Evolutionary conservation across 106 monocot species (phyloP).

Genomic region (Phalaenopsis aphrodite): DNA sequence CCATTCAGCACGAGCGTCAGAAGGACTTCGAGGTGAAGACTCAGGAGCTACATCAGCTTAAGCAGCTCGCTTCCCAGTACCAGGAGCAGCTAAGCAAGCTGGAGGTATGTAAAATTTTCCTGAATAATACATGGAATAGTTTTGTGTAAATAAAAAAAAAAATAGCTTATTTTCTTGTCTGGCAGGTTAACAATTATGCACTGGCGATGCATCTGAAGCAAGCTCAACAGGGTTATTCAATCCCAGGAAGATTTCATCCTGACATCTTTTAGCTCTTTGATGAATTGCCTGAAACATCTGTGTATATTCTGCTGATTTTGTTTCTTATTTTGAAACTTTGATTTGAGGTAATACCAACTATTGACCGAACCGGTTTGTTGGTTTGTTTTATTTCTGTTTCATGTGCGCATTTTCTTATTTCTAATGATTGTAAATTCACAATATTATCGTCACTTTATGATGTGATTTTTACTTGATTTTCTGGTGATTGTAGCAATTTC

Average conservation of each 20-base stretch:
- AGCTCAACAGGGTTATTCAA: slow-evolving; percentile 43
- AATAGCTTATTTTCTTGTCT: neutral
- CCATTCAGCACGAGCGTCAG: slow-evolving; percentile 78
- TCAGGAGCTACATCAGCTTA: slow-evolving; percentile 63
- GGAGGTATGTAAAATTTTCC: slow-evolving; percentile 26
- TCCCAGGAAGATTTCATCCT: slow-evolving; percentile 57
- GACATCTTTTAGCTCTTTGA: slow-evolving; percentile 40
- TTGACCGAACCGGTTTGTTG: neutral
- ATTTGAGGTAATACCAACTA: neutral
- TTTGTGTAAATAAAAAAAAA: neutral
- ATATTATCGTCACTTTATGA: too few relatives aligned
- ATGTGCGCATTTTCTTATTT: too few relatives aligned
- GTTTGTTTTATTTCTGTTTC: neutral
- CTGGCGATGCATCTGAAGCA: slow-evolving; percentile 54
- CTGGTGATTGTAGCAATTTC: too few relatives aligned
- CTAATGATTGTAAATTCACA: too few relatives aligned
- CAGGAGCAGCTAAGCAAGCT: slow-evolving; percentile 65
- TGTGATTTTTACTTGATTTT: too few relatives aligned
- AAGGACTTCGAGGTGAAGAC: slow-evolving; percentile 52
- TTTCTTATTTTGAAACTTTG: neutral
- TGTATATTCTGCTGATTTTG: neutral
- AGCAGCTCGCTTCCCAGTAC: slow-evolving; percentile 57
- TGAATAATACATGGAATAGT: neutral
- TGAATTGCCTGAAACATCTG: neutral
- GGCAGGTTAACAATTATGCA: slow-evolving; percentile 56